Conservation (phyloP, 75 land plant species). For the Isoetes taiwanensis region DNA sequence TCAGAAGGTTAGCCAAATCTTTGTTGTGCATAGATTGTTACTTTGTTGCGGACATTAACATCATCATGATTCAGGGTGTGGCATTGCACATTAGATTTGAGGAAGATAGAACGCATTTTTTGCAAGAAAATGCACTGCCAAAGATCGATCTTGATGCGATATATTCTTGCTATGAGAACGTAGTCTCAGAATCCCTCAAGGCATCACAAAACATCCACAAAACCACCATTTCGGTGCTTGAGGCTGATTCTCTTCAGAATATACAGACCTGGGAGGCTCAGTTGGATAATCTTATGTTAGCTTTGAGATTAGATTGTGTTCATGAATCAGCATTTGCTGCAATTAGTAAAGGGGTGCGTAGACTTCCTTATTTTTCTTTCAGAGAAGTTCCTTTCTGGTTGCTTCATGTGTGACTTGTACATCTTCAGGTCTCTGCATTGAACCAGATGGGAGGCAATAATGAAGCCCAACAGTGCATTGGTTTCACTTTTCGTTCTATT, state of each 20-base stretch:
- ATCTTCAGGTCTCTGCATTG: neutral
- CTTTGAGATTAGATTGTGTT: constrained; percentile 34
- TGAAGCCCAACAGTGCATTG: constrained; percentile 16
- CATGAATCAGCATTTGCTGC: constrained; percentile 15
- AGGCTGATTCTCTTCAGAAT: neutral
- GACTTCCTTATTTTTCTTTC: neutral
- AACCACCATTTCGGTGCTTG: neutral
- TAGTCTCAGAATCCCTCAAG: constrained; percentile 16
- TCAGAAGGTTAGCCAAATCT: constrained; percentile 18
- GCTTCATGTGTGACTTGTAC: neutral
- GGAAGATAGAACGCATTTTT: no score
- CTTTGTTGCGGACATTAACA: neutral
- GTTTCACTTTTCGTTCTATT: constrained; percentile 23
- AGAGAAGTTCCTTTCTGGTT: constrained; percentile 1
- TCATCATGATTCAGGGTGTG: no score
- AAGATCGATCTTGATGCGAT: no score
- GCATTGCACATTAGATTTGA: no score
- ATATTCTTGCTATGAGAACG: constrained; percentile 6
- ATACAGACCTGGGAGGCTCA: constrained; percentile 27
- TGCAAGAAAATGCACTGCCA: no score
- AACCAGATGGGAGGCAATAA: neutral
- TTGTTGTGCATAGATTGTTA: constrained; percentile 21
- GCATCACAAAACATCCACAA: constrained; percentile 25
- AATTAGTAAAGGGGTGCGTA: neutral
- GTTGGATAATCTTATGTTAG: constrained; percentile 16